Evolutionary conservation across 1,284 basidiomycete species (phyloP), one percentile per base, ranked within the genome.

Genomic region (Phellopilus nigrolimitatus): DNA sequence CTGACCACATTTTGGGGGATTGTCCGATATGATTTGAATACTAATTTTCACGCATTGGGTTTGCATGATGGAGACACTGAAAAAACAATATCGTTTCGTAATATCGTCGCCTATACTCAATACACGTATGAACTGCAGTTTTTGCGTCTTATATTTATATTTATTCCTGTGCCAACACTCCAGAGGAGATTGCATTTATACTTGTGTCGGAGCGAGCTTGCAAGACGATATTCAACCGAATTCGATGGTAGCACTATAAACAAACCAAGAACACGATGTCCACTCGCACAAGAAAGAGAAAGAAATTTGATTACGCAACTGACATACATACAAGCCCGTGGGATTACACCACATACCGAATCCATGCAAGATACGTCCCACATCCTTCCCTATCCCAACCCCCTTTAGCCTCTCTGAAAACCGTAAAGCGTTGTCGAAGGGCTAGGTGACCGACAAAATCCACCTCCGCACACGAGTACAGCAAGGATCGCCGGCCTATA

Each of bases 391-490:
- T n/a, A 33, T 12, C 10, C 31, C 3, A 3, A 33, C 10, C 31
- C 2, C 31, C 6, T 3, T n/a, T 3, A 33, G 3, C 3, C 31
- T 3, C 10, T 19, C 5, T 8, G 24, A 27, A 15, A 43, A 17
- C n/a, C n/a, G n/a, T 15, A 24, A 43, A 43, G 21, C 10, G 7
- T 24, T 53, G 51, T 53, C 27, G 44, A 39, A 27, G 36, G 38
- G 51, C 51, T 53, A 53, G 51, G 51, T 53, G 51, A 53, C 51
- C 49, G 49, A 39, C 51, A 27, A 33, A 3, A 53, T 53, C 51
- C 45, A 53, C 37, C 13, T 40, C 44, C 21, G 17, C 28, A 17
- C 40, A 45, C 24, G 25, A 24, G n/a, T n/a, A 33, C 9, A 33
- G 28, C 27, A 27, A 42, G 37, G n/a, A n/a, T 28, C 19, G 51